A percentile compares a stretch with the other conserved stretches of the same genome.
phyloP scores from a whole-genome alignment of 495 filamentous ascomycete genomes.

The Tuber borchii region DNA sequence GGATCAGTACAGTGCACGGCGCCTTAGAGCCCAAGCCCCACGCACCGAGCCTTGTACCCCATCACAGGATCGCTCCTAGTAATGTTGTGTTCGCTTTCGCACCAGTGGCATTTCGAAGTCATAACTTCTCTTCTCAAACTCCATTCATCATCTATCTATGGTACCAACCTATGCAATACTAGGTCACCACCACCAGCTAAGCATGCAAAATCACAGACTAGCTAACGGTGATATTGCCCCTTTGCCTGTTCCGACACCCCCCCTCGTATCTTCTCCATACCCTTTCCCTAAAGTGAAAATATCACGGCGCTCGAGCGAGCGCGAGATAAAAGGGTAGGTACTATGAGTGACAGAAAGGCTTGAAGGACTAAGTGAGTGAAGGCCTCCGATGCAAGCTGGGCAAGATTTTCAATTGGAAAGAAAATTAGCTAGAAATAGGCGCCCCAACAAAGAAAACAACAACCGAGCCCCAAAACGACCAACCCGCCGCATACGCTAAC shows the following conservation, averaged over 20 bases:
- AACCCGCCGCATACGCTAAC: conserved; percentile 5
- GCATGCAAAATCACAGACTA: neutral
- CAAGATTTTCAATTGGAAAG: neutral
- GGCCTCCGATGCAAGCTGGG: neutral
- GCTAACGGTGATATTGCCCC: neutral
- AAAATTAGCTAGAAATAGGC: neutral
- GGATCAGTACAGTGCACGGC: neutral
- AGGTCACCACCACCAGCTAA: neutral
- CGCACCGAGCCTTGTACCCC: neutral
- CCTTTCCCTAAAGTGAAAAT: neutral
- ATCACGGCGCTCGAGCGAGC: neutral
- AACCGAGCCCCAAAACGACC: neutral
- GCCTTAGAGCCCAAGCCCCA: neutral
- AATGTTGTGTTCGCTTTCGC: neutral
- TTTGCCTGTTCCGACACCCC: neutral
- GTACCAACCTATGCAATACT: neutral
- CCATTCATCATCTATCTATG: neutral
- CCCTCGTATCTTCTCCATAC: neutral
- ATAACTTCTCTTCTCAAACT: neutral
- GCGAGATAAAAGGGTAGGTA: neutral
- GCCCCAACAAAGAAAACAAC: neutral
- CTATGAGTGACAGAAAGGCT: neutral
- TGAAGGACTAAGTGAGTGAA: neutral
- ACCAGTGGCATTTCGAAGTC: neutral
- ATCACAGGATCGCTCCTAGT: neutral